These are phyloP conservation scores for Hemileia vastatrix DNA, from an alignment of 1,284 basidiomycete species.

Conservation along the genomic window DNA sequence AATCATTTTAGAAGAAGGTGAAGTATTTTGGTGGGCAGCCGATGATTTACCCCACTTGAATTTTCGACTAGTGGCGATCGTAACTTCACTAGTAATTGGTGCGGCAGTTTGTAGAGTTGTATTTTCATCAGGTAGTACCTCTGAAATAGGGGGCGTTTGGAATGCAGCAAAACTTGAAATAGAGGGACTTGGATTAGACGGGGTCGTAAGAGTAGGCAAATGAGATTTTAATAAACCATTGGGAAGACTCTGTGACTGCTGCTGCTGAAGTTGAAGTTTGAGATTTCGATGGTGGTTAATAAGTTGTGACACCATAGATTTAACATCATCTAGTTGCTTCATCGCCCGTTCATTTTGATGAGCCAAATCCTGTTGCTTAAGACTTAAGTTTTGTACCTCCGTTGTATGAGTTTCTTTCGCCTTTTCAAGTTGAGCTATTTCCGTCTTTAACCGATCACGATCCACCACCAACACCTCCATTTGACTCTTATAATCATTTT, in stretches of 20 bases:
- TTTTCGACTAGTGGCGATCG: slow-evolving; percentile 19
- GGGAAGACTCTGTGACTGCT: too few relatives aligned
- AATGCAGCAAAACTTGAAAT: background rate
- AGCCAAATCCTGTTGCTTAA: slow-evolving; percentile 1
- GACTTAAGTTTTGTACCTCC: slow-evolving; percentile 4
- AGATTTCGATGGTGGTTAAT: background rate
- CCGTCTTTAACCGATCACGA: slow-evolving; percentile 10
- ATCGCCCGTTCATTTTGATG: slow-evolving; percentile 7
- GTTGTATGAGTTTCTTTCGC: slow-evolving; percentile 5
- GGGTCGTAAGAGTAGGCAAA: background rate
- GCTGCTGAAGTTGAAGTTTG: background rate
- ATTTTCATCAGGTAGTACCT: too few relatives aligned
- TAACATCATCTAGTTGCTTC: slow-evolving; percentile 10
- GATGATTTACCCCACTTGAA: slow-evolving; percentile 22
- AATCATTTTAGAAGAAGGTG: too few relatives aligned
- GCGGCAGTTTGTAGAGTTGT: background rate
- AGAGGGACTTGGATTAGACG: too few relatives aligned
- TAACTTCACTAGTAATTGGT: slow-evolving; percentile 9
- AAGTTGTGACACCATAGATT: background rate
- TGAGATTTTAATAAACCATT: too few relatives aligned
- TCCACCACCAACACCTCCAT: slow-evolving; percentile 5
- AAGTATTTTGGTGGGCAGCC: too few relatives aligned
- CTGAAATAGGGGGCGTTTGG: background rate
- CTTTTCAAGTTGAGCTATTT: slow-evolving; percentile 5
- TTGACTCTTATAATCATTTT: slow-evolving; percentile 2